Conservation (phyloP, 2,329 filamentous ascomycete genomes). For the Apiospora saccharicola region DNA sequence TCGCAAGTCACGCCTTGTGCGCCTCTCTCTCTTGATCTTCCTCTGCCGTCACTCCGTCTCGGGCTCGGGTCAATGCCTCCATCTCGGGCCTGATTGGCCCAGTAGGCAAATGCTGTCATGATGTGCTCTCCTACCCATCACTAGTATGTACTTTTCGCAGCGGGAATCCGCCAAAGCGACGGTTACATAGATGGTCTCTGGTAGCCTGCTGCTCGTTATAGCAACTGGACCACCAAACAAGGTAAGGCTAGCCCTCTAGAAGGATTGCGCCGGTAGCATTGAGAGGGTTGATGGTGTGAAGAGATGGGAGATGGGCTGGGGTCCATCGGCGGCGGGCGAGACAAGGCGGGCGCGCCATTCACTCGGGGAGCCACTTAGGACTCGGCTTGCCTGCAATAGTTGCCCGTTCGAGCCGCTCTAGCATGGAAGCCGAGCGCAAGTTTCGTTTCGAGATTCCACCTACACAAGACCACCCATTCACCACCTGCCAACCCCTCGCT, state of each 20-base stretch:
- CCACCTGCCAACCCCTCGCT: background rate
- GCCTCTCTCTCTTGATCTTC: background rate
- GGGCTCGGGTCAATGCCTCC: background rate
- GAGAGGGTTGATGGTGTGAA: conserved; percentile 1
- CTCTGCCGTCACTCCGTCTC: background rate
- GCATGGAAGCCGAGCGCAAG: conserved; percentile 19
- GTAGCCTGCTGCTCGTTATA: background rate
- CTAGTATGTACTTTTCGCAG: background rate
- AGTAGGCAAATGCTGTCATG: conserved; percentile 7
- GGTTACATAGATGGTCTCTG: background rate
- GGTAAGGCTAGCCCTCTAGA: conserved; percentile 2
- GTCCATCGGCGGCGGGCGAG: conserved; percentile 15
- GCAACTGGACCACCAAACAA: conserved; percentile 10
- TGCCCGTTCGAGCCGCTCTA: conserved; percentile 12
- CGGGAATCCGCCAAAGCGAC: background rate
- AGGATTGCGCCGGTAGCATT: conserved; percentile 1
- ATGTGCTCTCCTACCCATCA: background rate
- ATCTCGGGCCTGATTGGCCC: background rate
- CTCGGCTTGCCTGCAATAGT: conserved; percentile 14
- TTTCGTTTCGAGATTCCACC: background rate
- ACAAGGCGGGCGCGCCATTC: conserved; percentile 19
- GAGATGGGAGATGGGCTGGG: conserved; percentile 21
- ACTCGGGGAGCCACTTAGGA: conserved; percentile 20
- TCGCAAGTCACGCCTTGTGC: background rate
- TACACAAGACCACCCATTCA: background rate